phyloP scores from a whole-genome alignment of 2,329 filamentous ascomycete species.

The Colletotrichum karsti region DNA sequence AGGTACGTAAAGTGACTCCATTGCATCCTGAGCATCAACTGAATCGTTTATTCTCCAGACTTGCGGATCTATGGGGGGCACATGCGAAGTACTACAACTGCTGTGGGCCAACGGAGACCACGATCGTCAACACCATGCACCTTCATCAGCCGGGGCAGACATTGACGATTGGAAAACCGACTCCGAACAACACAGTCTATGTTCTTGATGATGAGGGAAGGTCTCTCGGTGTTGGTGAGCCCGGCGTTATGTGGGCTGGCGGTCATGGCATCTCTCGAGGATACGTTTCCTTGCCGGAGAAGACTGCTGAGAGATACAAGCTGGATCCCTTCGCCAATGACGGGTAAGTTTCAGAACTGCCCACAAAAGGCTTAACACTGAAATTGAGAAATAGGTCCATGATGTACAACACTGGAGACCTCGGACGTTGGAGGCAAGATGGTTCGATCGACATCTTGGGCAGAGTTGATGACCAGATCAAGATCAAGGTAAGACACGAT shows the following conservation, averaged over 20 bases:
- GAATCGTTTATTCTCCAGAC: conserved; percentile 8
- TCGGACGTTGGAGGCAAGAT: conserved; percentile 62
- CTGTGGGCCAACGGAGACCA: conserved; percentile 68
- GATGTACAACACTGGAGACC: conserved; percentile 70
- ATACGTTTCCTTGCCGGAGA: conserved; percentile 61
- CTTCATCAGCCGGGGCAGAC: conserved; percentile 42
- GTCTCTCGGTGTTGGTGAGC: conserved; percentile 53
- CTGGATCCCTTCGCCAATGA: conserved; percentile 59
- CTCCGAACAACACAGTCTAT: conserved; percentile 65
- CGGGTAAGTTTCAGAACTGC: conserved; percentile 46
- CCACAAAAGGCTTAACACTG: accelerated
- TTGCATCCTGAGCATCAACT: not conserved
- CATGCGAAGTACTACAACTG: conserved; percentile 61
- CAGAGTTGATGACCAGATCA: conserved; percentile 67
- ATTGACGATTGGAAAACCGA: conserved; percentile 63
- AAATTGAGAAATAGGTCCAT: conserved; percentile 40
- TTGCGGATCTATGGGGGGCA: conserved; percentile 65
- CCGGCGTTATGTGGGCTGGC: conserved; percentile 66
- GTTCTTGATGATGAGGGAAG: conserved; percentile 54
- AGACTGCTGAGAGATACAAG: conserved; percentile 59
- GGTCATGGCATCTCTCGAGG: conserved; percentile 63
- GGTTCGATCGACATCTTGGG: conserved; percentile 64
- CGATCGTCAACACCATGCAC: conserved; percentile 61
- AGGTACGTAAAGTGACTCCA: not conserved
- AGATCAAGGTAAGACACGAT: conserved; percentile 45